Evolutionary conservation across 257 asterid species (phyloP), one percentile per base, ranked within the genome.

Genomic region (Scutellaria minor): DNA sequence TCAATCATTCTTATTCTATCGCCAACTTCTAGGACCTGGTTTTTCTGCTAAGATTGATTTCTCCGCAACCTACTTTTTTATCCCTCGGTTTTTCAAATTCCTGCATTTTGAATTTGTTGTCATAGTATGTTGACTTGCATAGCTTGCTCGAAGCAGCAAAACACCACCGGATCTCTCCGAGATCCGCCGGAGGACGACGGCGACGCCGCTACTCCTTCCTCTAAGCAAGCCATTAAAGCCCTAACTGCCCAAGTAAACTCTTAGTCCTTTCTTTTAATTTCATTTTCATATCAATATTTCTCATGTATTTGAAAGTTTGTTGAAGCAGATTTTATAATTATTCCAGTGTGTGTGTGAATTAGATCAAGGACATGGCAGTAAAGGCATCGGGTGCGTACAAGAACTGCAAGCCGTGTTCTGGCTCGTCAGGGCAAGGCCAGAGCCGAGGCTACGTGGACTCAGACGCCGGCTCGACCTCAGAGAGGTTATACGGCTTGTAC

Each of bases 351-450:
- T 70, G 37, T 13, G 35, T 60, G 61, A 31, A 80, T 12, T 60
- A 95, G 99, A 90, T 95, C 82, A 95, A 88, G 90, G 97, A 88
- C 72, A 85, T 95, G 80, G 98, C 97, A 4, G 83, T 88, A 0
- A 95, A 92, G 83, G 99, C 98, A 13, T 92, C 98, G 0, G 97
- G 92, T 51, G 98, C 99, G 6, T 95, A 87, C 75, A 91, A 83
- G 81, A 83, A 82, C 72, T 94, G 98, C 80, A 90, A 83, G 82
- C 98, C 98, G 1, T 95, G 98, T 81, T 81, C 98, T 5, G 83
- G 96, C 68, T 86, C 92, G 72, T 31, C 37, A 31, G 37, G 37
- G 37, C 82, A 62, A 6, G 64, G 71, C 50, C 55, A 48, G 9
- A 77, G 64, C 74, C 75, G 80, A 24, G 83, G 71, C 73, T 83